These are phyloP conservation scores for Thermochaetoides thermophila DNA, from an alignment of 495 filamentous ascomycete genomes.

Conservation along the genomic window DNA sequence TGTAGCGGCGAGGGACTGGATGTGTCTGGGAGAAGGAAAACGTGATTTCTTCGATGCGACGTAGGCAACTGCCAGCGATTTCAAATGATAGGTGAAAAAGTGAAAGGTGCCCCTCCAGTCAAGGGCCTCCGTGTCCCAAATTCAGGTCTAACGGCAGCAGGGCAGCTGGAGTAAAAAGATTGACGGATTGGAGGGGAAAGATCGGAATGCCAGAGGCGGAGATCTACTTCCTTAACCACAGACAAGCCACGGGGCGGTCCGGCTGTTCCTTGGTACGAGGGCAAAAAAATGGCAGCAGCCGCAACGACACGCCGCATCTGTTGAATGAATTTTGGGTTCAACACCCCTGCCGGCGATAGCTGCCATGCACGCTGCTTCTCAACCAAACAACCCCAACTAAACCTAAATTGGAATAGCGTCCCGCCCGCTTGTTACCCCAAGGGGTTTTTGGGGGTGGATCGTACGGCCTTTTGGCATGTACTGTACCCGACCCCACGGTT, in stretches of 20 bases:
- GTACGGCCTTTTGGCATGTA: conserved; percentile 12
- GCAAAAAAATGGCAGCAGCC: conserved; percentile 13
- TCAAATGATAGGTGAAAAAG: too few species aligned
- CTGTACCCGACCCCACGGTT: too few species aligned
- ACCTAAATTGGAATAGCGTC: conserved; percentile 8
- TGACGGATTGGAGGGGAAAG: conserved; percentile 2
- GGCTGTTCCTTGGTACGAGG: too few species aligned
- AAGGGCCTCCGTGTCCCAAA: neutral
- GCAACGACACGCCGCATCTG: conserved; percentile 14
- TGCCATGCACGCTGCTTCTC: conserved; percentile 16
- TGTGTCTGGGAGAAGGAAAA: too few species aligned
- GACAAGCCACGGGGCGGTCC: too few species aligned
- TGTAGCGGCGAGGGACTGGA: too few species aligned
- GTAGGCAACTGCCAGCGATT: too few species aligned
- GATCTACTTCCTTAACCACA: neutral
- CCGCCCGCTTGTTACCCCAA: conserved; percentile 10
- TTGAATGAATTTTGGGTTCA: conserved; percentile 19
- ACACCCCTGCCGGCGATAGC: too few species aligned
- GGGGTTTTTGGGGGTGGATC: conserved; percentile 4
- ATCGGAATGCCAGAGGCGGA: conserved; percentile 3
- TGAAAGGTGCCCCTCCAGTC: neutral
- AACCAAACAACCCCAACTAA: conserved; percentile 21
- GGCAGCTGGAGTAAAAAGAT: too few species aligned
- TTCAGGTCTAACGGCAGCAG: neutral
- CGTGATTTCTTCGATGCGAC: too few species aligned